Conservation (phyloP, 1,284 basidiomycete species). For the Ganoderma multipileum region DNA sequence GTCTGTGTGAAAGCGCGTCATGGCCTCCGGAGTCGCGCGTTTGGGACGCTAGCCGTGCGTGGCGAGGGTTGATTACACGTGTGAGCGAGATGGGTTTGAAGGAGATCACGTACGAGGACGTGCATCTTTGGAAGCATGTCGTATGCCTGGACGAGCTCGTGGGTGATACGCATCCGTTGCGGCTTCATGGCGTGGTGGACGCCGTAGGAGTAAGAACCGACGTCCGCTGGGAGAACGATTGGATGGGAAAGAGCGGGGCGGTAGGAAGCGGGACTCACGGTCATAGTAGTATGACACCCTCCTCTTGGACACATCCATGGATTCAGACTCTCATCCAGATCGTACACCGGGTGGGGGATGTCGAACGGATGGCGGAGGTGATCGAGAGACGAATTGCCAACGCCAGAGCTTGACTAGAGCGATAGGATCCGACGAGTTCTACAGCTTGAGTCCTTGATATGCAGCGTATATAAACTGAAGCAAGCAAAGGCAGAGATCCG, state of each 20-base stretch:
- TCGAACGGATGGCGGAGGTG: neutral
- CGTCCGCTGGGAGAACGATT: slow-evolving; percentile 59
- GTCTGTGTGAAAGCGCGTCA: slow-evolving; percentile 97
- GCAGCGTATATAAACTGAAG: no score
- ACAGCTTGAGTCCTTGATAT: no score
- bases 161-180: slow-evolving; percentile 91
- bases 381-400: neutral
- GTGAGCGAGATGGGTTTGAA: neutral
- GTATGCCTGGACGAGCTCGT: slow-evolving; percentile 92
- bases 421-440: neutral
- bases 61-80: neutral
- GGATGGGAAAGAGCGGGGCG: neutral
- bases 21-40: slow-evolving; percentile 81
- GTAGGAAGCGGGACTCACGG: slow-evolving; percentile 16
- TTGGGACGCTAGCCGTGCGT: slow-evolving; percentile 78
- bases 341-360: neutral
- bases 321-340: neutral
- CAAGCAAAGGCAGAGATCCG: no score
- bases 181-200: slow-evolving; percentile 95
- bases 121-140: slow-evolving; percentile 93
- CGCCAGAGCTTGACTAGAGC: neutral
- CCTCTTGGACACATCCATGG: slow-evolving; percentile 31
- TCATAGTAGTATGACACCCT: slow-evolving; percentile 36
- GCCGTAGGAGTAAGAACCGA: slow-evolving; percentile 88
- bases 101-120: slow-evolving; percentile 69